Percentiles rank a stretch among this genome's conserved stretches.
Conservation (phyloP, 2,329 filamentous ascomycete genomes). For the Beauveria varroae region DNA sequence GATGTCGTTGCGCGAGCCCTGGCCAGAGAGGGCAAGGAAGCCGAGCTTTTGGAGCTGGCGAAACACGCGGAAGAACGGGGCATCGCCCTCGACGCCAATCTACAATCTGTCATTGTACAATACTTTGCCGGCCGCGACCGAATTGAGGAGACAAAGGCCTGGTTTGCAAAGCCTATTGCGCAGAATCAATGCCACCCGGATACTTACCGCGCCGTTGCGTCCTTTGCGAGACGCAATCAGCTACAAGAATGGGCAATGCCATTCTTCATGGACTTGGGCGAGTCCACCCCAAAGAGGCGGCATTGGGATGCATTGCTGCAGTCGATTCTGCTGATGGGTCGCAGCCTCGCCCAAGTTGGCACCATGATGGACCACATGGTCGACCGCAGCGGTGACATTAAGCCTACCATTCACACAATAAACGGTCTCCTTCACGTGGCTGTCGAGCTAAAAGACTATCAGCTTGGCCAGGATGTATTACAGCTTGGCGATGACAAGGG, state of each 20-base stretch:
- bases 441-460: slow-evolving; percentile 59
- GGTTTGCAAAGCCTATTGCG: slow-evolving; percentile 54
- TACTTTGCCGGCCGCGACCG: slow-evolving; percentile 55
- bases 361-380: slow-evolving; percentile 66
- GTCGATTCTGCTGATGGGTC: slow-evolving; percentile 62
- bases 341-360: slow-evolving; percentile 45
- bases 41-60: slow-evolving; percentile 49
- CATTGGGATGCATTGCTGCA: slow-evolving; percentile 68
- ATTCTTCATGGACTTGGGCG: slow-evolving; percentile 47
- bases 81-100: slow-evolving; percentile 33
- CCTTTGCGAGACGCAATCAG: slow-evolving; percentile 51
- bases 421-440: slow-evolving; percentile 70
- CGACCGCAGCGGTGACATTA: slow-evolving; percentile 40
- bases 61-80: slow-evolving; percentile 42
- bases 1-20: slow-evolving; percentile 45
- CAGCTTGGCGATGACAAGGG: slow-evolving; percentile 56
- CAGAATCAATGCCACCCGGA: slow-evolving; percentile 15
- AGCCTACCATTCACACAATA: slow-evolving; percentile 63
- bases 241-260: slow-evolving; percentile 55
- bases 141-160: slow-evolving; percentile 54
- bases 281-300: slow-evolving; percentile 39
- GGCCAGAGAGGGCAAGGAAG: slow-evolving; percentile 49
- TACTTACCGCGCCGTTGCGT: slow-evolving; percentile 24
- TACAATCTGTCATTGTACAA: slow-evolving; percentile 49
- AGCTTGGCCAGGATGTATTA: slow-evolving; percentile 67